These are phyloP conservation scores for Claviceps africana DNA, from an alignment of 2,329 filamentous ascomycete genomes.

Conservation along the genomic window DNA sequence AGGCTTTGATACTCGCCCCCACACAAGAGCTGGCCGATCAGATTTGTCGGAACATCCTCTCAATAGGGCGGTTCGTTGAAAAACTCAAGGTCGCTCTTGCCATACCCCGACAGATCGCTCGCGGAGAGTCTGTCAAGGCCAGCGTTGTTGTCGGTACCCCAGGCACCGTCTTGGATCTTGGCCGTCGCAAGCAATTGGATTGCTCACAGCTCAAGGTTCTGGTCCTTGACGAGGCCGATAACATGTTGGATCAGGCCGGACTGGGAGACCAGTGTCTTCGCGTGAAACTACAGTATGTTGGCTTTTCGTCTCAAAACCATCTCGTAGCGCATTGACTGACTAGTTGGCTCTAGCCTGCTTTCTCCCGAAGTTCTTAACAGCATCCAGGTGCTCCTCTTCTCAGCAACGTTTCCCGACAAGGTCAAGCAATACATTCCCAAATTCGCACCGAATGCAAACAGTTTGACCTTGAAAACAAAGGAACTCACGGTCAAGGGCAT, in stretches of 20 bases:
- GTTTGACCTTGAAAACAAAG: constrained; percentile 75
- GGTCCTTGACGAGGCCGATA: constrained; percentile 93
- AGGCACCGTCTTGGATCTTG: constrained; percentile 79
- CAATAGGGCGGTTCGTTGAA: constrained; percentile 73
- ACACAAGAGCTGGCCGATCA: constrained; percentile 91
- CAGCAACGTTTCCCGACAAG: constrained; percentile 77
- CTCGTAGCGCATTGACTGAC: background rate
- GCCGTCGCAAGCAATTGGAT: constrained; percentile 64
- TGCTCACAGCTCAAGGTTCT: constrained; percentile 60
- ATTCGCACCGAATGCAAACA: constrained; percentile 76
- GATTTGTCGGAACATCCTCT: constrained; percentile 71
- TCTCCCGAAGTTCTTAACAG: constrained; percentile 42
- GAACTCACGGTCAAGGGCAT: constrained; percentile 95
- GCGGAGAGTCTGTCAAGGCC: constrained; percentile 54
- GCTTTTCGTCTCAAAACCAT: too few species aligned
- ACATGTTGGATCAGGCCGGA: constrained; percentile 94
- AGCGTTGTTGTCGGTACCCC: constrained; percentile 87
- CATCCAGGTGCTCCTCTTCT: constrained; percentile 88
- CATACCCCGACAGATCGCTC: constrained; percentile 62
- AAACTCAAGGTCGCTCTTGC: constrained; percentile 66
- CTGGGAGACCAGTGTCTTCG: constrained; percentile 89
- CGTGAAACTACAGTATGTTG: constrained; percentile 54
- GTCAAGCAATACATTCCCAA: constrained; percentile 71
- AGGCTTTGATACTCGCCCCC: constrained; percentile 79
- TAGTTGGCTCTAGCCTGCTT: constrained; percentile 30